A percentile compares a stretch with the other conserved stretches of the same genome.
Evolutionary conservation across 352 stramenopile species (phyloP).

Genomic region (Phytophthora citrophthora): DNA sequence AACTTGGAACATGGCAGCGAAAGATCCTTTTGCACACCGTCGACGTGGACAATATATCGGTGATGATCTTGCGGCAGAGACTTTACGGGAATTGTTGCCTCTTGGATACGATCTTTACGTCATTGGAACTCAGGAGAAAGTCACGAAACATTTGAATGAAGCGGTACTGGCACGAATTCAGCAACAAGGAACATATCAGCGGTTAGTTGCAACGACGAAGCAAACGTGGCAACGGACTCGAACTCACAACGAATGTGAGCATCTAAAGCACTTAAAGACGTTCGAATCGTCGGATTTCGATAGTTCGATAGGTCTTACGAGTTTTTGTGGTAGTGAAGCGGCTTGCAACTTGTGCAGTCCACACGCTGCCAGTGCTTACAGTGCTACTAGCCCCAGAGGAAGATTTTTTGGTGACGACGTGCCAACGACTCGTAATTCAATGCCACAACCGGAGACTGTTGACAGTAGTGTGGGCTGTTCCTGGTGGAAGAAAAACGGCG

Average conservation of each 20-base stretch:
- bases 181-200: constrained; percentile 28
- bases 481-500: constrained; percentile 20
- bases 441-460: background rate
- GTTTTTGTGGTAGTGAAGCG: constrained; percentile 16
- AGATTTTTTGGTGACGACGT: constrained; percentile 17
- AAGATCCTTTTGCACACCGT: constrained; percentile 57
- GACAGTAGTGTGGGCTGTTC: background rate
- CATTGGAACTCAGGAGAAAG: constrained; percentile 74
- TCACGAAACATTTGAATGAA: constrained; percentile 65
- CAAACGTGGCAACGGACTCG: background rate
- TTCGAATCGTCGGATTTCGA: constrained; percentile 20
- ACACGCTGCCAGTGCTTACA: constrained; percentile 9
- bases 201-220: constrained; percentile 30
- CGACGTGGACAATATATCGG: constrained; percentile 52
- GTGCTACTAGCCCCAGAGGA: constrained; percentile 6
- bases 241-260: constrained; percentile 9
- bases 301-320: constrained; percentile 9
- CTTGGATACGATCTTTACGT: constrained; percentile 81
- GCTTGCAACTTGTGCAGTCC: constrained; percentile 16
- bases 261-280: constrained; percentile 1
- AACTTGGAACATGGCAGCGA: constrained; percentile 79
- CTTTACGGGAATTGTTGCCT: constrained; percentile 55
- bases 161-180: constrained; percentile 60
- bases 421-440: background rate
- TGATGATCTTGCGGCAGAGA: constrained; percentile 37